Evolutionary conservation across 176 grass and related monocot species (phyloP).

Genomic region (Otatea glauca): DNA sequence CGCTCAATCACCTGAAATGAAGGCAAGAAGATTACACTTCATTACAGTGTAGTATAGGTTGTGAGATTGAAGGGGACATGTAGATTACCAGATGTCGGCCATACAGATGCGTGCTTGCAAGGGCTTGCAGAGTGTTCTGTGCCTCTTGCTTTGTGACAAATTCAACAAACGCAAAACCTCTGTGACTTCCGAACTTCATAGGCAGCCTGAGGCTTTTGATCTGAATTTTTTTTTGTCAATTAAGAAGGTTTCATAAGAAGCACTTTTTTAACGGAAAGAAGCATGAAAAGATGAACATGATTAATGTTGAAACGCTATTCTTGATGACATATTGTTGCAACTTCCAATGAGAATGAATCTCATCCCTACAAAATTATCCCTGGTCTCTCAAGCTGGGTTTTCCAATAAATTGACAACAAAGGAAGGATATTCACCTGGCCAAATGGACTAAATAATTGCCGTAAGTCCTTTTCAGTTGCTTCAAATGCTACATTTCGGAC

Average conservation of each 20-base stretch:
- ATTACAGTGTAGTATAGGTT: background rate
- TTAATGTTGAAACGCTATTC: background rate
- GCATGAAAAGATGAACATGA: background rate
- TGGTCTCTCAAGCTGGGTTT: slow-evolving; percentile 7
- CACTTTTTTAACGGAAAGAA: background rate
- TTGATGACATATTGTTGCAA: slow-evolving; percentile 16
- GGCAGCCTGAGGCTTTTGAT: slow-evolving; percentile 87
- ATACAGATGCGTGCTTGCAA: slow-evolving; percentile 88
- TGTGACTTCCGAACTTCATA: slow-evolving; percentile 89
- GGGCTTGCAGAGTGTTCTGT: slow-evolving; percentile 76
- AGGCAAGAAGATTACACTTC: background rate
- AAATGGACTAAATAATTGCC: slow-evolving; percentile 92
- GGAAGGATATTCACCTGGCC: slow-evolving; percentile 67
- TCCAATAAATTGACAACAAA: background rate
- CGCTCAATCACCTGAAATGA: slow-evolving; percentile 76
- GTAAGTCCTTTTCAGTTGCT: slow-evolving; percentile 84
- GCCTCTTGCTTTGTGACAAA: slow-evolving; percentile 91
- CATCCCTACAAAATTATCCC: background rate
- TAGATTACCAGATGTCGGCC: slow-evolving; percentile 81
- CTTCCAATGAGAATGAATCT: slow-evolving; percentile 15
- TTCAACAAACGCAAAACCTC: slow-evolving; percentile 93
- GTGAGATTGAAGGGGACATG: background rate
- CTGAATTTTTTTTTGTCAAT: slow-evolving; percentile 48
- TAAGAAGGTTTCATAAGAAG: background rate
- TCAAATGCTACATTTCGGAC: slow-evolving; percentile 96